Evolutionary conservation across 1,284 basidiomycete genomes (phyloP), one percentile per base, ranked within the genome.

Genomic region (Volvariella surrecta): DNA sequence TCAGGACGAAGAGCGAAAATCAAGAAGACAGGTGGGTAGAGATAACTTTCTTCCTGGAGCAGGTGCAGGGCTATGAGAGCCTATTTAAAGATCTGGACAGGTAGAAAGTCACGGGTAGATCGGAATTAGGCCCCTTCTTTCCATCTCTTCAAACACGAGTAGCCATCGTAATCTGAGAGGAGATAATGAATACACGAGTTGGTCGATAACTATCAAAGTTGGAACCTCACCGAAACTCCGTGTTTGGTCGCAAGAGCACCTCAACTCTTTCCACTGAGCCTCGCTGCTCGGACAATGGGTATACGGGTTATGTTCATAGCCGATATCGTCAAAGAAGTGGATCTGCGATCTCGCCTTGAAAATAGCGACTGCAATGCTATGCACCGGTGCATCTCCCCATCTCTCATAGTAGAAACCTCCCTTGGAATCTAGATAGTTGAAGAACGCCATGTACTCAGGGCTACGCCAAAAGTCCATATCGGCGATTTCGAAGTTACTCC

Each of bases 341-440:
- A 87, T 73, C 58, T 82, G 71, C 43, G 74, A 67, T 49, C 73
- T 77, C 21, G 64, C 64, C 9, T 73, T 68, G 59, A 88, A 81
- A 20, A 87, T 63, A 3, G 76, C 73, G 0, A 75, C 83, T 8
- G 74, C 85, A 43, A 89, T 84, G 37, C 76, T 79, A 58, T 89
- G 86, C 1, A 89, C 79, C 0, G 85, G 88, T 1, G 88, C 89
- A 56, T 90, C 86, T 32, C 85, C 86, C 82, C 82, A 84, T 32
- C 81, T 74, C 74, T 88, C 84, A 54, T 88, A 87, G 59, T 83
- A 85, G 59, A 88, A 88, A 2, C 86, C 86, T 32, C 88, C 88
- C 11, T 70, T 67, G 19, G 65, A 54, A 51, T 91, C 88, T 8
- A 91, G 70, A 54, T 74, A 71, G 2, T 85, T 72, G 58, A 91